Base-by-base conservation (phyloP, 75 land plant species). In the Gnetum montanum region DNA sequence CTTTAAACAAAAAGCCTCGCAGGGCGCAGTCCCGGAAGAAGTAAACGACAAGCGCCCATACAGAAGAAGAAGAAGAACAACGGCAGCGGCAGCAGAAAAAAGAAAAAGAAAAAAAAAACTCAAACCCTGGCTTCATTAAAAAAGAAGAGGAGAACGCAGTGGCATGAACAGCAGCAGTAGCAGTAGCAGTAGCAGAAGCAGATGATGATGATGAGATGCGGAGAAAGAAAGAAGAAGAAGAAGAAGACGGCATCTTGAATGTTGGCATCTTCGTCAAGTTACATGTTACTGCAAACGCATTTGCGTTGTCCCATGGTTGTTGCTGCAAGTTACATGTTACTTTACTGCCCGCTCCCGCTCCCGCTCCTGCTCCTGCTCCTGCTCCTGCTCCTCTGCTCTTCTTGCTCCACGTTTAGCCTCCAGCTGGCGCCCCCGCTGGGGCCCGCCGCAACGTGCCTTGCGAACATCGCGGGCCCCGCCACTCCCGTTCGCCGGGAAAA, bases 401-500 rank as follows among this genome's bases (percentile, higher is more conserved):
- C 8, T 36, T 36, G 8, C 38, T 6, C 6, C 8, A 10, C 6
- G 38, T 6, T 6, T 10, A 6, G 38, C 8, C 6, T 10, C 38
- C 5, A 12, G 46, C 22, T 4, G 19, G 18, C 22, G 19, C 24
- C 1, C 1, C 24, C 22, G 24, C 24, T 8, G 4, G 49, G 49
- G 25, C 8, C 61, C 43, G 60, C 44, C 15, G 38, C 67, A 74
- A 63, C 72, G 72, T 74, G 68, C 64, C 49, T 58, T 53, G 68
- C 59, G 72, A 51, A 54, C 63, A 69, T 69, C 53, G 57, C 61
- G 77, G 72, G 58, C 55, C 71, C 72, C 62, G 64, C 61, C 33
- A 28, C n/a, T 31, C 12, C 33, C 54, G 54, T 10, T 11, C 8
- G 3, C 37, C 55, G 55, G 31, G 3, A 33, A 53, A 33, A n/a